phyloP scores from a whole-genome alignment of 140 eudicot genomes.

The Anethum foeniculum region DNA sequence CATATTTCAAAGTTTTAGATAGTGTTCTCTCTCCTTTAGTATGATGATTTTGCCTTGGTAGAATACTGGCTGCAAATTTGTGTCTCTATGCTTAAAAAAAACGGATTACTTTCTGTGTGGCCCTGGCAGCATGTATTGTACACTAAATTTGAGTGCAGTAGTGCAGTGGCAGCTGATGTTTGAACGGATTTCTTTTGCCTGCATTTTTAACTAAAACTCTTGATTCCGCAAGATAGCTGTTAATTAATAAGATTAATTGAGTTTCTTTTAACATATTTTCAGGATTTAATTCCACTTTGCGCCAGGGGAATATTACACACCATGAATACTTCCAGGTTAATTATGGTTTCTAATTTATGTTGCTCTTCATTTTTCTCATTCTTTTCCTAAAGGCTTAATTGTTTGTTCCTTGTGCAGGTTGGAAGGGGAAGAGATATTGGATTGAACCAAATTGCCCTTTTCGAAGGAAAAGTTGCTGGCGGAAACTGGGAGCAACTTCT shows the following conservation, averaged over 20 bases:
- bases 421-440: slow-evolving; percentile 99
- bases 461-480: slow-evolving; percentile 98
- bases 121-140: too few species aligned
- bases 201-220: background rate
- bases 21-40: background rate
- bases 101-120: background rate
- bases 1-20: background rate
- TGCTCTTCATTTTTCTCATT: background rate
- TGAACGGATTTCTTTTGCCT: too few species aligned
- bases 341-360: background rate
- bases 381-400: slow-evolving; percentile 3
- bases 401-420: slow-evolving; percentile 40
- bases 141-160: background rate
- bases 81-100: background rate
- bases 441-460: slow-evolving; percentile 87
- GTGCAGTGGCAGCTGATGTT: too few species aligned
- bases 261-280: slow-evolving; percentile 8
- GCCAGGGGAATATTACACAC: slow-evolving; percentile 97
- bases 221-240: background rate
- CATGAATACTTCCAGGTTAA: slow-evolving; percentile 94
- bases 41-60: background rate
- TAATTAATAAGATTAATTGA: background rate
- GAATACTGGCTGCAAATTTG: background rate
- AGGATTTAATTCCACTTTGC: slow-evolving; percentile 93
- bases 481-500: slow-evolving; percentile 97